phyloP scores from a whole-genome alignment of 805 yeast species.

The Hanseniaspora hatyaiensis region DNA sequence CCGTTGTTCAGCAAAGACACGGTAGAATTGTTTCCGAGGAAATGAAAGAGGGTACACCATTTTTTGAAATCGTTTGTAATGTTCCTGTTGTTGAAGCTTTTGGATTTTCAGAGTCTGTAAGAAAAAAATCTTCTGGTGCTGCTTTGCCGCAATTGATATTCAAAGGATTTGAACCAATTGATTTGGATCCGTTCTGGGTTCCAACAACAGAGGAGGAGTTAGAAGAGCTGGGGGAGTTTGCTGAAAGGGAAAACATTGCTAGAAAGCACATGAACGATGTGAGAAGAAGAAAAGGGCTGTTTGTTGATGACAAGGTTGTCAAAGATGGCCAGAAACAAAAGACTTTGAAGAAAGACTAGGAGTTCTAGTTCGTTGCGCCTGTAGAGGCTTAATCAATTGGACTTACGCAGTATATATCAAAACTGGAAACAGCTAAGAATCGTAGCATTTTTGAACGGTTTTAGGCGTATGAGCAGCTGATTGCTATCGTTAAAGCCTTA shows the following conservation, averaged over 20 bases:
- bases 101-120: conserved; percentile 89
- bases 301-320: conserved; percentile 80
- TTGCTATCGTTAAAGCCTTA: too few relatives aligned
- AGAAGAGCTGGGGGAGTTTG: conserved; percentile 83
- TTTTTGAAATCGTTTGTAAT: conserved; percentile 72
- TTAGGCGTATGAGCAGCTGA: too few relatives aligned
- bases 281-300: conserved; percentile 77
- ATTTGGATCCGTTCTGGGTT: conserved; percentile 96
- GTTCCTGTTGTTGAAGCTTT: conserved; percentile 93
- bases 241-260: conserved; percentile 87
- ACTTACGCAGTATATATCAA: too few relatives aligned
- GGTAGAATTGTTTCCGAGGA: conserved; percentile 84
- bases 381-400: too few relatives aligned
- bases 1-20: conserved; percentile 77
- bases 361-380: background rate
- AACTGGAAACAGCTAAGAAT: too few relatives aligned
- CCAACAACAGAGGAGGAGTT: conserved; percentile 95
- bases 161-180: conserved; percentile 74
- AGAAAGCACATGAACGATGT: conserved; percentile 72
- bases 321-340: conserved; percentile 90
- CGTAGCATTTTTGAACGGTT: too few relatives aligned
- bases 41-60: conserved; percentile 96
- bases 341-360: conserved; percentile 59
- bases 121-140: conserved; percentile 90
- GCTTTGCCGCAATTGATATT: conserved; percentile 93